phyloP scores from a whole-genome alignment of 257 asterid genomes.

The Solanum etuberosum region DNA sequence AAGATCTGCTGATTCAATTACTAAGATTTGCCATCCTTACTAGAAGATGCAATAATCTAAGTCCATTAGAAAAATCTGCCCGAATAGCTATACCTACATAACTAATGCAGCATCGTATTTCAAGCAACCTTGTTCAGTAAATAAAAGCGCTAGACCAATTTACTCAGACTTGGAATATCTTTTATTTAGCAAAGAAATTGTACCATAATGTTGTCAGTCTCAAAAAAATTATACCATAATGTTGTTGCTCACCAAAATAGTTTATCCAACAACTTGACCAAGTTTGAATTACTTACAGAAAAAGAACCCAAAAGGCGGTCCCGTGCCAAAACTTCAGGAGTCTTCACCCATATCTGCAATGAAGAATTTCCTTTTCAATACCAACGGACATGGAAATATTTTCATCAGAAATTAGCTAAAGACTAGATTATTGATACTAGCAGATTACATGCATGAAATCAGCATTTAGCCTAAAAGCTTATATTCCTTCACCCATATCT shows the following conservation, averaged over 20 bases:
- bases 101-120: neutral
- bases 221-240: neutral
- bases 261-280: neutral
- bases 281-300: constrained; percentile 39
- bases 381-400: neutral
- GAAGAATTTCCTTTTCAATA: neutral
- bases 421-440: neutral
- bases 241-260: neutral
- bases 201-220: neutral
- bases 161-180: neutral
- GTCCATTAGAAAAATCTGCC: neutral
- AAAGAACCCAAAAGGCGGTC: constrained; percentile 89
- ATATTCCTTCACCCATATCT: constrained; percentile 30
- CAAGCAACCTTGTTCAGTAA: neutral
- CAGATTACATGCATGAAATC: neutral
- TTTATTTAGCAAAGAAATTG: neutral
- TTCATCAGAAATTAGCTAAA: neutral
- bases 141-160: neutral
- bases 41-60: neutral
- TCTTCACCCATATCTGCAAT: constrained; percentile 85
- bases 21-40: neutral
- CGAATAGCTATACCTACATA: neutral
- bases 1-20: neutral
- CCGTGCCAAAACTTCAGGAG: constrained; percentile 89
- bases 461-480: neutral